phyloP scores from a whole-genome alignment of 2,329 filamentous ascomycete genomes.

The Tolypocladium tropicale region DNA sequence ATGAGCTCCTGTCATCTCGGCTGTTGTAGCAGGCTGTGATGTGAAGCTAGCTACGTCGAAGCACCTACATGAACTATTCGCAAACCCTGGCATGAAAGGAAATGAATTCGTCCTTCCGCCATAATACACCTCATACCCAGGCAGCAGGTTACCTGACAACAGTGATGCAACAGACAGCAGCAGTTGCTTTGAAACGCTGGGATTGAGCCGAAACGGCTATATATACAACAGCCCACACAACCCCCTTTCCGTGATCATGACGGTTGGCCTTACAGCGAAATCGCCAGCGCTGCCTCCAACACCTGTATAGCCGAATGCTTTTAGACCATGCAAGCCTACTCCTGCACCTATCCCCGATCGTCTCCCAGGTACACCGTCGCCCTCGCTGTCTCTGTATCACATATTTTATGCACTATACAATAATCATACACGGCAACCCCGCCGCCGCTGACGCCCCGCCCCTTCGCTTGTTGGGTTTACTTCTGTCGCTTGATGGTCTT shows the following conservation, averaged over 20 bases:
- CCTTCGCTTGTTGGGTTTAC: slow-evolving; percentile 30
- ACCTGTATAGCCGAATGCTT: background rate
- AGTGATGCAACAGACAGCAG: background rate
- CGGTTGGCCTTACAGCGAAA: background rate
- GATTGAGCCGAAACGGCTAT: background rate
- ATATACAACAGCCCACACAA: background rate
- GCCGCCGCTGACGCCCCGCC: background rate
- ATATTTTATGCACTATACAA: slow-evolving; percentile 1
- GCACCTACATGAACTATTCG: too few relatives aligned
- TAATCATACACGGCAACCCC: slow-evolving; percentile 12
- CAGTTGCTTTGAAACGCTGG: background rate
- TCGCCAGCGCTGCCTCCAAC: background rate
- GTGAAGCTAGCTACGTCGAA: too few relatives aligned
- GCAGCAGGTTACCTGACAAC: background rate
- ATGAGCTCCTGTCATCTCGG: too few relatives aligned
- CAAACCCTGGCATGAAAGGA: too few relatives aligned
- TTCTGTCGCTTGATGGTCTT: slow-evolving; percentile 87
- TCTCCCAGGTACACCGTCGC: background rate
- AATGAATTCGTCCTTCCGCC: too few relatives aligned
- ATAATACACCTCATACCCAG: background rate
- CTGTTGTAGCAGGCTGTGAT: too few relatives aligned
- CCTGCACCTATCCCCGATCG: background rate
- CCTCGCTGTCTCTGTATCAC: background rate
- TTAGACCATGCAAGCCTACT: background rate
- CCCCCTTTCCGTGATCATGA: background rate